Percentiles rank a stretch among this genome's conserved stretches.
Evolutionary conservation across 352 stramenopile species (phyloP).

Genomic region (Globisporangium radiosum): DNA sequence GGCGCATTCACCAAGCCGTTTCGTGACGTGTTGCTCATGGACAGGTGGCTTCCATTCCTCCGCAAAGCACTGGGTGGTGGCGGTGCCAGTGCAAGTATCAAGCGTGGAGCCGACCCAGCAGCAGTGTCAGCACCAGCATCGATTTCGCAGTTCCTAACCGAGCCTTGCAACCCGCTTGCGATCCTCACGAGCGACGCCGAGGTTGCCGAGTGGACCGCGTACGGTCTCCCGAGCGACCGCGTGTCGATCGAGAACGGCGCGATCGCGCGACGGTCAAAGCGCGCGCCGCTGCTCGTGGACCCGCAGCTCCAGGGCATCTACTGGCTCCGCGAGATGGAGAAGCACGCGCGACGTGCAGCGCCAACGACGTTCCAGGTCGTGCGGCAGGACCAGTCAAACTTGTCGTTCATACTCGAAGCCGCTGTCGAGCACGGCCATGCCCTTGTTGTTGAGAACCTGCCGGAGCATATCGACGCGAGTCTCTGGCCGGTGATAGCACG

Average conservation of each 20-base stretch:
- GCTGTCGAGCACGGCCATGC: constrained; percentile 75
- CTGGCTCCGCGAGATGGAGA: constrained; percentile 84
- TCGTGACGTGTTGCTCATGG: constrained; percentile 74
- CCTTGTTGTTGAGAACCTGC: constrained; percentile 88
- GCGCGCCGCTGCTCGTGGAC: constrained; percentile 87
- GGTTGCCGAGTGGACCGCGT: constrained; percentile 80
- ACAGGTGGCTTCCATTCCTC: constrained; percentile 88
- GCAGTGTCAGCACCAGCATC: constrained; percentile 1
- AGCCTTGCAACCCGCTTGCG: constrained; percentile 49
- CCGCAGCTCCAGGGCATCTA: constrained; percentile 89
- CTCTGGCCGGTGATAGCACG: constrained; percentile 82
- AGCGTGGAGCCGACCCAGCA: constrained; percentile 3
- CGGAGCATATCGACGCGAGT: constrained; percentile 79
- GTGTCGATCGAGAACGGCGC: constrained; percentile 90
- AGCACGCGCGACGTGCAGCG: constrained; percentile 28
- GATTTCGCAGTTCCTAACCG: constrained; percentile 16
- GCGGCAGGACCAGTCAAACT: constrained; percentile 76
- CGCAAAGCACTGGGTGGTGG: constrained; percentile 33
- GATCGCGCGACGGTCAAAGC: constrained; percentile 72
- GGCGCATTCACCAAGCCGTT: constrained; percentile 93
- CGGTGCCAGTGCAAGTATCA: constrained; percentile 13
- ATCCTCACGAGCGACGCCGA: constrained; percentile 73
- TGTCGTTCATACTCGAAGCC: constrained; percentile 64
- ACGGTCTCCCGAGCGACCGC: constrained; percentile 82
- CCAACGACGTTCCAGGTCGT: constrained; percentile 64